Base-by-base conservation (phyloP, 805 yeast species). In the Ogataea henricii region DNA sequence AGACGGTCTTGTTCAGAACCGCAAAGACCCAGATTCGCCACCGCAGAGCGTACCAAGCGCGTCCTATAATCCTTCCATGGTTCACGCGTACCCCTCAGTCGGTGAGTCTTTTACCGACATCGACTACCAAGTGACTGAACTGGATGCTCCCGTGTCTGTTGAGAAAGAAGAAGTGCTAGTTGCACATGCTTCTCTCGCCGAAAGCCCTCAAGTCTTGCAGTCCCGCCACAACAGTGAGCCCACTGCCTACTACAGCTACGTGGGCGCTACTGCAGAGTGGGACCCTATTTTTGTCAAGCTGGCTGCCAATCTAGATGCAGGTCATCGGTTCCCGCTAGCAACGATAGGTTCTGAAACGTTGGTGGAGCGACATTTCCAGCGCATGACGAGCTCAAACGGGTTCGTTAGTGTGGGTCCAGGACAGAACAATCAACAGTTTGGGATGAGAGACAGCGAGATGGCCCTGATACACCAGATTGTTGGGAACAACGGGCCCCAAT, bases 401-500 rank as follows among this genome's bases (percentile, higher is more conserved):
- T 46, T 53, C 17, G 30, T 53, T 6, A 43, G 45, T 10, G 29
- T 51, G 7, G 17, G 29, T 6, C 26, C 46, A 6, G 39, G 40
- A 26, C 27, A 40, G 18, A n/a, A 34, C 14, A 13, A 16, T 5
- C 14, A 21, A 12, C 18, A 14, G 1, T 9, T 16, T 18, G 35
- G 29, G 18, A 1, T 17, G 3, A 18, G 36, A 6, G 25, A 36
- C 10, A 17, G 22, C 6, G 51, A 50, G n/a, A 32, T 47, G n/a
- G 92, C 87, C 57, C 73, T 79, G 26, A 83, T 89, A 10, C 95
- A 89, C 62, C 72, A 74, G 44, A 70, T 86, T 21, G 83, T 89
- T 9, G 81, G 86, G 14, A 94, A 96, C 0, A 85, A 86, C 60
- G 96, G 96, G 2, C 83, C 81, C 45, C 77, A 80, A 14, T 68